Percentiles rank a stretch among this genome's conserved stretches.
Evolutionary conservation across 176 grass and related monocot species (phyloP).

Genomic region (Oryza australiensis): DNA sequence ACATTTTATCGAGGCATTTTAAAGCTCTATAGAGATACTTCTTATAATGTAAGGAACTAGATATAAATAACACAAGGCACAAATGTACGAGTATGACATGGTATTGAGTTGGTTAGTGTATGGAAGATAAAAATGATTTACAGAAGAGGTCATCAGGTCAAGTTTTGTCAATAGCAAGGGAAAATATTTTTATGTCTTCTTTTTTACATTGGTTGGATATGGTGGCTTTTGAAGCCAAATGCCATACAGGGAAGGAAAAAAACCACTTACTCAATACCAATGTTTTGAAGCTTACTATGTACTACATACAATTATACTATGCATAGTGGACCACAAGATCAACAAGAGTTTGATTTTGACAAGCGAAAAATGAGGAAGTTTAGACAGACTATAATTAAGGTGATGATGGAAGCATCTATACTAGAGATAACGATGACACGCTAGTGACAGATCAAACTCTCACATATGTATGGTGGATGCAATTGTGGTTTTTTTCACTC

Average conservation of each 20-base stretch:
- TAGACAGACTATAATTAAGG: background rate
- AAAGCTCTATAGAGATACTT: no score
- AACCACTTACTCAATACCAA: background rate
- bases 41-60: no score
- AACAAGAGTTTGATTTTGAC: background rate
- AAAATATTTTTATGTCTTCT: no score
- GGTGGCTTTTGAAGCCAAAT: background rate
- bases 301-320: background rate
- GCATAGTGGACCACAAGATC: background rate
- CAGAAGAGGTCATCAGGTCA: no score
- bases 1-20: no score
- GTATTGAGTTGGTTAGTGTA: no score
- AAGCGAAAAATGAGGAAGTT: background rate
- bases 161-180: no score
- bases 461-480: background rate
- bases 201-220: no score
- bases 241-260: background rate
- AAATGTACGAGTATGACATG: no score
- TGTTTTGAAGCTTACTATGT: background rate
- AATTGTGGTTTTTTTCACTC: background rate
- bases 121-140: no score
- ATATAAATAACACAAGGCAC: no score
- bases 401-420: background rate
- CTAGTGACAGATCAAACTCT: background rate
- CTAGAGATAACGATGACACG: background rate